Base-by-base conservation (phyloP, 2,329 filamentous ascomycete genomes). In the Grosmannia clavigera region DNA sequence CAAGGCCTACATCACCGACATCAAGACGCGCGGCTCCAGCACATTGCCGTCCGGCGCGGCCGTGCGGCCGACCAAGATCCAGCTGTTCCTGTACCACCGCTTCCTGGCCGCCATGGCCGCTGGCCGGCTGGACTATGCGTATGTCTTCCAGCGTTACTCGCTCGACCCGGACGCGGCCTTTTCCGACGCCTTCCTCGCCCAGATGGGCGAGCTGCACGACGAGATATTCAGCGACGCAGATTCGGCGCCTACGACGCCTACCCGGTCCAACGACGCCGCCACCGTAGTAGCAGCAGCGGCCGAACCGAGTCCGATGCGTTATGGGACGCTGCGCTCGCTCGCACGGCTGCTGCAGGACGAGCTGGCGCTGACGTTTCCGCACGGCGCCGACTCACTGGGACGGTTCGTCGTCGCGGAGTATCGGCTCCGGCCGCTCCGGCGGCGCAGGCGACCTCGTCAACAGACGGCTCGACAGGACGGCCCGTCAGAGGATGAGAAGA, bases 1-100 rank as follows among this genome's bases (percentile, higher is more conserved):
- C 67, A 29, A 74, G 62, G 69, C 82, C n/a, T 96, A 95, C 70
- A 75, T 99, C 56, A 85, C 85, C 0, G 94, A 99, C 66, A 83
- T 96, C 64, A 99, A 99, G 72, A 97, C 92, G 0, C 82, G 92
- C 22, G 79, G 78, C 1, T 82, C 80, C 4, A 76, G 74, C n/a
- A 80, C 78, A 3, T 69, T 89, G 2, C 89, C 91, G 1, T 78
- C 81, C 1, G 82, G 83, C 27, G 75, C 82, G 0, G 81, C 85
- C 0, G 78, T 90, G 53, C 82, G 87, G 12, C 89, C 90, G 0
- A 89, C 91, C 0, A 83, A 86, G 66, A 86, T 96, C 62, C 94
- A 99, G 69, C 77, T 97, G 0, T 91, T 95, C 72, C 76, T 97
- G 0, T 99, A 97, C 69, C 91, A 92, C 65, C 85, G 85, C 31